A percentile compares a stretch with the other conserved stretches of the same genome.
Evolutionary conservation across 2,329 filamentous ascomycete genomes (phyloP).

Genomic region (Colletotrichum gloeosporioides): DNA sequence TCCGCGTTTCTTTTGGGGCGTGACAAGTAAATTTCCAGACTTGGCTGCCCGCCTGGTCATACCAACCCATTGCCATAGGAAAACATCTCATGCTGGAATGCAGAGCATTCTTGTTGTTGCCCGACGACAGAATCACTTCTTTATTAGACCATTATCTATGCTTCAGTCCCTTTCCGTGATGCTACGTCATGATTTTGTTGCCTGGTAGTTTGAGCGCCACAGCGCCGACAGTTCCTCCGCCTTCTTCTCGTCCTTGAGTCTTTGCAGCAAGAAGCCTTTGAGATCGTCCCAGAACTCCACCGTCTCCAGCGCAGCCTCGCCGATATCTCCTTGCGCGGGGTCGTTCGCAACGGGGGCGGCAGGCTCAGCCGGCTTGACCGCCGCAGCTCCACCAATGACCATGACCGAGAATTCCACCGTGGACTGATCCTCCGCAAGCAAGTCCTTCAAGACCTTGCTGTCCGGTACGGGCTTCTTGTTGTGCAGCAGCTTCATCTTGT

Average conservation of each 20-base stretch:
- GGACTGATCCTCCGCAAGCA: slow-evolving; percentile 63
- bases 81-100: slow-evolving; percentile 32
- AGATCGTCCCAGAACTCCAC: slow-evolving; percentile 89
- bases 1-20: slow-evolving; percentile 29
- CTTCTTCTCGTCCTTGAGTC: slow-evolving; percentile 72
- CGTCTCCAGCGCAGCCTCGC: slow-evolving; percentile 65
- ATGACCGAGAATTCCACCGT: slow-evolving; percentile 83
- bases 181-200: slow-evolving; percentile 35
- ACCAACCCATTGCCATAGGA: slow-evolving; percentile 30
- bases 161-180: not conserved
- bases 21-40: slow-evolving; percentile 34
- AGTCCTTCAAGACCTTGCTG: slow-evolving; percentile 77
- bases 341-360: slow-evolving; percentile 37
- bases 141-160: slow-evolving; percentile 19
- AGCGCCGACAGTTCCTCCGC: slow-evolving; percentile 68
- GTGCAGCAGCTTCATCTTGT: slow-evolving; percentile 85
- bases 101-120: slow-evolving; percentile 30
- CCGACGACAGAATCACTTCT: slow-evolving; percentile 18
- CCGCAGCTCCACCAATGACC: slow-evolving; percentile 75
- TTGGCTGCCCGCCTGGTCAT: slow-evolving; percentile 37
- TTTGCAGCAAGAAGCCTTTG: slow-evolving; percentile 78
- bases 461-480: slow-evolving; percentile 87
- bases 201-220: slow-evolving; percentile 77
- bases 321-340: not conserved
- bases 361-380: slow-evolving; percentile 45